These are phyloP conservation scores for Cinnamomum micranthum DNA, from an alignment of 164 flowering plant species.

Conservation along the genomic window DNA sequence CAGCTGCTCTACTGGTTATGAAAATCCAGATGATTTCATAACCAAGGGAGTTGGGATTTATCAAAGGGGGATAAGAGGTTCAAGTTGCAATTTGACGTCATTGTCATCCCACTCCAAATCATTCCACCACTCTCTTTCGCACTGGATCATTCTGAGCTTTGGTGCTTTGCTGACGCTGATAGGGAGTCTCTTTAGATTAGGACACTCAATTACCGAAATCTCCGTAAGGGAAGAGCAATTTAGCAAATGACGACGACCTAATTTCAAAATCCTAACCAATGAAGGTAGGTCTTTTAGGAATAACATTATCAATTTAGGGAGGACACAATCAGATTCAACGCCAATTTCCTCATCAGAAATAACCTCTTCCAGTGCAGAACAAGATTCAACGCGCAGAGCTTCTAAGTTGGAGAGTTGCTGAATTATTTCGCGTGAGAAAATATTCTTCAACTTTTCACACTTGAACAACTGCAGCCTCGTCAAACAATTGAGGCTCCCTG, in stretches of 20 bases:
- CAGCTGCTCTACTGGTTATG: too few species aligned
- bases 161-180: too few species aligned
- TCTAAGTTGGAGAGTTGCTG: not conserved
- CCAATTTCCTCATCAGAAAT: not conserved
- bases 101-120: too few species aligned
- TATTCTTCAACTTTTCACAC: not conserved
- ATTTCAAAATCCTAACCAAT: not conserved
- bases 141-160: too few species aligned
- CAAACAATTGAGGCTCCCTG: not conserved
- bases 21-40: too few species aligned
- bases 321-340: not conserved
- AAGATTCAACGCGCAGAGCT: too few species aligned
- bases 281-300: rapidly evolving
- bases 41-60: too few species aligned
- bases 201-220: rapidly evolving
- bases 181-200: not conserved
- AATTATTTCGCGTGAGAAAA: not conserved
- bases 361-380: not conserved
- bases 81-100: too few species aligned
- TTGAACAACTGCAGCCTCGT: rapidly evolving
- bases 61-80: too few species aligned
- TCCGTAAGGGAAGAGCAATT: not conserved
- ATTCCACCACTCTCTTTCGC: too few species aligned
- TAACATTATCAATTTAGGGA: not conserved
- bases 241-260: not conserved